Conservation (phyloP, 257 asterid genomes). For the Solanum piurae region DNA sequence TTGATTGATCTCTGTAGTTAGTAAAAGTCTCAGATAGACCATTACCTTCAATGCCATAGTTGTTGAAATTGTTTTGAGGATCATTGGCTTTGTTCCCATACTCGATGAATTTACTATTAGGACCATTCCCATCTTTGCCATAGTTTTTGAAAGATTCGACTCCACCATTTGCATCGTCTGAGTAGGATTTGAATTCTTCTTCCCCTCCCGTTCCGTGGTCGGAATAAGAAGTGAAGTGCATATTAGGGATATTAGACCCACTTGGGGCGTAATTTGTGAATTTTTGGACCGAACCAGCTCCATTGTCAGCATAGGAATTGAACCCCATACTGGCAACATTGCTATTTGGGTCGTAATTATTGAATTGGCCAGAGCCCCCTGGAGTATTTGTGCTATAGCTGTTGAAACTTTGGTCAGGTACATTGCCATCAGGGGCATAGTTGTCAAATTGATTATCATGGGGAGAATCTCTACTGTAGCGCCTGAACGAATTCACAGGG, state of each 20-base stretch:
- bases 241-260: slow-evolving; percentile 19
- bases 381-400: slow-evolving; percentile 47
- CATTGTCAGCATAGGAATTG: no score
- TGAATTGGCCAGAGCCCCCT: slow-evolving; percentile 57
- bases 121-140: slow-evolving; percentile 63
- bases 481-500: slow-evolving; percentile 37
- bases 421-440: slow-evolving; percentile 39
- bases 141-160: slow-evolving; percentile 53
- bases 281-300: no score
- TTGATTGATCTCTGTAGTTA: slow-evolving; percentile 56
- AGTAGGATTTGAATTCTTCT: slow-evolving; percentile 36
- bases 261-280: slow-evolving; percentile 12
- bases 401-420: slow-evolving; percentile 51
- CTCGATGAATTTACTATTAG: slow-evolving; percentile 30
- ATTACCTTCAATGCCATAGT: slow-evolving; percentile 46
- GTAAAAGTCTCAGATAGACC: slow-evolving; percentile 41
- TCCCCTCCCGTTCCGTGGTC: slow-evolving; percentile 39
- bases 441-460: slow-evolving; percentile 38
- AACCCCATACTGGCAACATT: no score
- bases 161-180: slow-evolving; percentile 38
- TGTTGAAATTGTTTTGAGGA: slow-evolving; percentile 44
- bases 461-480: slow-evolving; percentile 62
- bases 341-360: no score
- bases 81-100: slow-evolving; percentile 47
- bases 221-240: slow-evolving; percentile 49